Percentiles rank a stretch among this genome's conserved stretches.
phyloP scores from a whole-genome alignment of 495 filamentous ascomycete species.

The Platismatia glauca region DNA sequence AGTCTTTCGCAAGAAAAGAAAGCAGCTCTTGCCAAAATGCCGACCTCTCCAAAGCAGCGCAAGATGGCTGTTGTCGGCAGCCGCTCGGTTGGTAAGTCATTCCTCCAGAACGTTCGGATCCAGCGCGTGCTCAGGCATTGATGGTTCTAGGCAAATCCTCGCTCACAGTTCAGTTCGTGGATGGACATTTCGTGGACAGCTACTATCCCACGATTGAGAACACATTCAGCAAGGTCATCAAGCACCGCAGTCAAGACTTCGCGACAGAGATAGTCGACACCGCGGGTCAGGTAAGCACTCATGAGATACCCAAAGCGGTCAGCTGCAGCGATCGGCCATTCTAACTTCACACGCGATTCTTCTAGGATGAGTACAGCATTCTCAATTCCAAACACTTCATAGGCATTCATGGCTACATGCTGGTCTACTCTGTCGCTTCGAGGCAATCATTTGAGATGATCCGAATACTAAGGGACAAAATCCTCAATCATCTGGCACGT shows the following conservation, averaged over 20 bases:
- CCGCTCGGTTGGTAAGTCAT: conserved; percentile 78
- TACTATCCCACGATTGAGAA: conserved; percentile 99
- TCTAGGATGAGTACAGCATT: conserved; percentile 94
- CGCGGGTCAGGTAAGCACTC: conserved; percentile 70
- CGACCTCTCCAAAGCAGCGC: conserved; percentile 79
- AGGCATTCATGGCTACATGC: conserved; percentile 97
- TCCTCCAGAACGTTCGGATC: background rate
- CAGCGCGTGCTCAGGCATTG: conserved; percentile 6
- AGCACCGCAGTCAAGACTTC: conserved; percentile 82
- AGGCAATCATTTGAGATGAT: conserved; percentile 96
- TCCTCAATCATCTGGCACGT: conserved; percentile 86
- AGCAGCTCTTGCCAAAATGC: conserved; percentile 41
- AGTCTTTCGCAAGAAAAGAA: background rate
- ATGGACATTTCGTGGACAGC: conserved; percentile 95
- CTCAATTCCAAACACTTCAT: conserved; percentile 98
- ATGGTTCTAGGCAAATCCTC: conserved; percentile 79
- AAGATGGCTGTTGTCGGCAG: conserved; percentile 98
- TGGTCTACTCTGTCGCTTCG: conserved; percentile 90
- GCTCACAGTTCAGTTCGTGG: conserved; percentile 93
- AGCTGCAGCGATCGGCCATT: conserved; percentile 15
- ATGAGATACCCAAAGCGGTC: conserved; percentile 16
- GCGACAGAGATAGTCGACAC: conserved; percentile 98
- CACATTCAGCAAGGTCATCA: conserved; percentile 92
- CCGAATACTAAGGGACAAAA: conserved; percentile 89
- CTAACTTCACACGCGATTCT: conserved; percentile 12